Percentiles rank a stretch among this genome's conserved stretches.
phyloP scores from a whole-genome alignment of 306 rosid genomes.

The Acacia confusa region DNA sequence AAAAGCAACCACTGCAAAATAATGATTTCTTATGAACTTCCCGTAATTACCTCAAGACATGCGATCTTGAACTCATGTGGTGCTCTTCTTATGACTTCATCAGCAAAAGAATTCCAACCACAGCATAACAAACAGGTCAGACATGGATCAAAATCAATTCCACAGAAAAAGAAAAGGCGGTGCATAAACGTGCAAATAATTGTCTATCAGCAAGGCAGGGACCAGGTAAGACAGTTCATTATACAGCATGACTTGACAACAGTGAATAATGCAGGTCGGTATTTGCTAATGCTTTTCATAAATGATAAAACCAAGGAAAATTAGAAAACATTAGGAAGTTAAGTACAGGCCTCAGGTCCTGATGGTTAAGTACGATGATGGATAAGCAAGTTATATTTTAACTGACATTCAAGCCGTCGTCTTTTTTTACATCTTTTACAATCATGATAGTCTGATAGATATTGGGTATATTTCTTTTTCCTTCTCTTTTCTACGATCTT shows the following conservation, averaged over 20 bases:
- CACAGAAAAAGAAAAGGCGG: slow-evolving; percentile 3
- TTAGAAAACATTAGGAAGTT: background rate
- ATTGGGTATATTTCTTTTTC: background rate
- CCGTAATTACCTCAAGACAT: slow-evolving; percentile 78
- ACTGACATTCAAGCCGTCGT: background rate
- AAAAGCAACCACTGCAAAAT: slow-evolving; percentile 23
- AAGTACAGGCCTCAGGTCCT: background rate
- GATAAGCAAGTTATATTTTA: background rate
- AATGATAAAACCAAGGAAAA: slow-evolving; percentile 7
- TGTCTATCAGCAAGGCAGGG: background rate
- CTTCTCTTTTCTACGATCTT: background rate
- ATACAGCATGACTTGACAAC: slow-evolving; percentile 3
- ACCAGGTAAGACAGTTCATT: slow-evolving; percentile 1
- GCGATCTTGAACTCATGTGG: slow-evolving; percentile 99
- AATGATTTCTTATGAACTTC: slow-evolving; percentile 12
- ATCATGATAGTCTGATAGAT: background rate
- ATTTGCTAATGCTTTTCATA: background rate
- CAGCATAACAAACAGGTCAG: slow-evolving; percentile 38
- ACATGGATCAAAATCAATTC: background rate
- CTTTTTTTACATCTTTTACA: background rate
- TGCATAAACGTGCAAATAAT: background rate
- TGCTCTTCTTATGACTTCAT: slow-evolving; percentile 94
- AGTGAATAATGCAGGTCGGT: slow-evolving; percentile 9
- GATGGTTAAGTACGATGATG: background rate
- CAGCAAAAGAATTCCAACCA: slow-evolving; percentile 21